phyloP scores from a whole-genome alignment of 208 protist species.

The Trypanosoma boissoni region DNA sequence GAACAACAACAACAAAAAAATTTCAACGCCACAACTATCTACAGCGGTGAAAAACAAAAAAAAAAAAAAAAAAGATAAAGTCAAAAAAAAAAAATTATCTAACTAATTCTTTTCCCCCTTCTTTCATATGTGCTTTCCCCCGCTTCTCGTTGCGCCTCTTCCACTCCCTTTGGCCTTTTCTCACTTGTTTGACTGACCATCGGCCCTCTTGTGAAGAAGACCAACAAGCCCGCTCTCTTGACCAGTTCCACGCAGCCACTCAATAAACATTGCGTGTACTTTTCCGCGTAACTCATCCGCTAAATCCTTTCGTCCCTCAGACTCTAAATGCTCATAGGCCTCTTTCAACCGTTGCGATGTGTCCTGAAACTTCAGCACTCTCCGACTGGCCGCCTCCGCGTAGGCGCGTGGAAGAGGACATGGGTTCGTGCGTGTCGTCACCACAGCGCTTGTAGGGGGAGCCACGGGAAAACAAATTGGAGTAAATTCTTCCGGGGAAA shows the following conservation, averaged over 20 bases:
- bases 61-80: conserved; percentile 8
- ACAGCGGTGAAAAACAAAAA: conserved; percentile 1
- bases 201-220: conserved; percentile 40
- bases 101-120: not conserved
- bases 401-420: conserved; percentile 74
- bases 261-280: conserved; percentile 78
- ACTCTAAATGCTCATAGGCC: conserved; percentile 57
- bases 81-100: not conserved
- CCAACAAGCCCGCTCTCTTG: conserved; percentile 69
- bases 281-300: conserved; percentile 63
- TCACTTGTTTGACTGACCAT: conserved; percentile 5
- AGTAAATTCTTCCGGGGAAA: conserved; percentile 81
- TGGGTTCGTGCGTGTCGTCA: conserved; percentile 79
- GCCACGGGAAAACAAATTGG: conserved; percentile 73
- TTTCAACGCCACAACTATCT: too few species aligned
- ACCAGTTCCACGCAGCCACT: conserved; percentile 80
- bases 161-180: not conserved
- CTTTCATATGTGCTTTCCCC: not conserved
- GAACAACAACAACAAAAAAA: not conserved
- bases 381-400: conserved; percentile 53
- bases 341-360: conserved; percentile 67
- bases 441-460: conserved; percentile 39
- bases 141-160: not conserved
- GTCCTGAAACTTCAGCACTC: conserved; percentile 70
- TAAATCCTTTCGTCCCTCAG: conserved; percentile 66